Percentiles rank a stretch among this genome's conserved stretches.
Conservation (phyloP, 2,329 filamentous ascomycete species). For the Penicillium palitans region DNA sequence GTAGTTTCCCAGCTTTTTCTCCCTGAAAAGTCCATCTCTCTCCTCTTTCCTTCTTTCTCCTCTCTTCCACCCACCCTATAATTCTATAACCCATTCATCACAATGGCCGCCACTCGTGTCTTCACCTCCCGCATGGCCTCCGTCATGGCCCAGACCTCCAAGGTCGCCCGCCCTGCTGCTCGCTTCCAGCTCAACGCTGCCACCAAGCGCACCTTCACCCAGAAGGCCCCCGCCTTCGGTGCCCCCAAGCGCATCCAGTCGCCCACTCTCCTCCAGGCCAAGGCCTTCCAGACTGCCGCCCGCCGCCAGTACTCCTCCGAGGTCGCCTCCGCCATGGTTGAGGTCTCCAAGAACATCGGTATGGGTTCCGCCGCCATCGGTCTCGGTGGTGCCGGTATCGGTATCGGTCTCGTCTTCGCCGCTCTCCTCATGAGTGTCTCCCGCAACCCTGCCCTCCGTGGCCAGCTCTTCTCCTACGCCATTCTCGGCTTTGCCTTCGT, state of each 20-base stretch:
- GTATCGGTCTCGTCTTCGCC: slow-evolving; percentile 93
- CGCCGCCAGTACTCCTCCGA: slow-evolving; percentile 82
- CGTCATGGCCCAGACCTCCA: slow-evolving; percentile 69
- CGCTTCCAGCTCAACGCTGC: slow-evolving; percentile 63
- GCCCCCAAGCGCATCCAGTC: slow-evolving; percentile 73
- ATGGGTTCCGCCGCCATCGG: slow-evolving; percentile 88
- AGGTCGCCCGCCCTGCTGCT: slow-evolving; percentile 75
- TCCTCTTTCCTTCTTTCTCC: slow-evolving; percentile 27
- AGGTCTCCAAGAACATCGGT: slow-evolving; percentile 88
- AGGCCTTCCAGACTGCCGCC: slow-evolving; percentile 59
- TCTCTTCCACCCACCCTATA: slow-evolving; percentile 24
- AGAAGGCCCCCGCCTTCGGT: slow-evolving; percentile 56
- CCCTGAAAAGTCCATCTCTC: slow-evolving; percentile 34
- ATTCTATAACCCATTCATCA: slow-evolving; percentile 53
- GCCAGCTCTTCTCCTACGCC: slow-evolving; percentile 94
- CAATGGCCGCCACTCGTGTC: slow-evolving; percentile 78
- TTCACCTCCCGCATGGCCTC: slow-evolving; percentile 72
- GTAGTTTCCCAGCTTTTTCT: slow-evolving; percentile 40
- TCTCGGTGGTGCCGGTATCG: slow-evolving; percentile 89
- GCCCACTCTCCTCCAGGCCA: slow-evolving; percentile 65
- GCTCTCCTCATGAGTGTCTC: slow-evolving; percentile 84
- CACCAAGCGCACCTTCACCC: slow-evolving; percentile 69
- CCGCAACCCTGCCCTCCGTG: slow-evolving; percentile 91
- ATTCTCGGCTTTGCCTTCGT: slow-evolving; percentile 96
- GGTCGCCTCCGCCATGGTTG: slow-evolving; percentile 80